These are phyloP conservation scores for Polygonum aviculare DNA, from an alignment of 148 eudicot genomes.

Conservation along the genomic window DNA sequence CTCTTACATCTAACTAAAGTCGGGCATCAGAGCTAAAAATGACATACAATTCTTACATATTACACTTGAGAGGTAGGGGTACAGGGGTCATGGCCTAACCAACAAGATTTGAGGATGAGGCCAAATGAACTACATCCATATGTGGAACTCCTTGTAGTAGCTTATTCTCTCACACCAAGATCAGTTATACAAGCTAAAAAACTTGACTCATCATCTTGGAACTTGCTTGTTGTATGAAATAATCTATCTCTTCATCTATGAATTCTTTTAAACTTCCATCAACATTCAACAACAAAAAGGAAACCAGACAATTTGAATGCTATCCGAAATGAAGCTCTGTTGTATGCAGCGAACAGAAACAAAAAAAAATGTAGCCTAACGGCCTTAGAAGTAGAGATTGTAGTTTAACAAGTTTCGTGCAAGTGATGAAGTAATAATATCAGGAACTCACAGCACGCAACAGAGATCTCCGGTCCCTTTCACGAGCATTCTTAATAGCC, in stretches of 20 bases:
- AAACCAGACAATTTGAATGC: not conserved
- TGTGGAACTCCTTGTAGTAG: not conserved
- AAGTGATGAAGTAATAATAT: not conserved
- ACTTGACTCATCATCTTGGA: not conserved
- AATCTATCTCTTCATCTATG: not conserved
- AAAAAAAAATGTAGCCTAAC: not conserved
- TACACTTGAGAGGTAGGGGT: no score
- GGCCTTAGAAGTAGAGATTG: not conserved
- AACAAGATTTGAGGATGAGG: not conserved
- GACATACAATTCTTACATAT: not conserved
- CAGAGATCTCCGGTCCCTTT: conserved; percentile 76
- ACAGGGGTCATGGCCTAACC: not conserved
- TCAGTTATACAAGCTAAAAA: not conserved
- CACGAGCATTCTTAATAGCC: conserved; percentile 95
- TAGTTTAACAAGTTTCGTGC: not conserved
- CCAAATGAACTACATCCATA: not conserved
- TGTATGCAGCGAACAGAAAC: not conserved
- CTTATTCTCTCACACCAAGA: not conserved
- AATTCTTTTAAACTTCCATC: not conserved
- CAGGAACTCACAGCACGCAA: conserved; percentile 65
- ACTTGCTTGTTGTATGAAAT: not conserved
- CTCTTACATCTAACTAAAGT: not conserved
- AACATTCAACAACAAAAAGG: not conserved
- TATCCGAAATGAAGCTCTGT: not conserved
- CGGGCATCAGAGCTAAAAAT: no score